These are phyloP conservation scores for Lichenothelia convexa DNA, from an alignment of 495 filamentous ascomycete genomes.

Conservation along the genomic window DNA sequence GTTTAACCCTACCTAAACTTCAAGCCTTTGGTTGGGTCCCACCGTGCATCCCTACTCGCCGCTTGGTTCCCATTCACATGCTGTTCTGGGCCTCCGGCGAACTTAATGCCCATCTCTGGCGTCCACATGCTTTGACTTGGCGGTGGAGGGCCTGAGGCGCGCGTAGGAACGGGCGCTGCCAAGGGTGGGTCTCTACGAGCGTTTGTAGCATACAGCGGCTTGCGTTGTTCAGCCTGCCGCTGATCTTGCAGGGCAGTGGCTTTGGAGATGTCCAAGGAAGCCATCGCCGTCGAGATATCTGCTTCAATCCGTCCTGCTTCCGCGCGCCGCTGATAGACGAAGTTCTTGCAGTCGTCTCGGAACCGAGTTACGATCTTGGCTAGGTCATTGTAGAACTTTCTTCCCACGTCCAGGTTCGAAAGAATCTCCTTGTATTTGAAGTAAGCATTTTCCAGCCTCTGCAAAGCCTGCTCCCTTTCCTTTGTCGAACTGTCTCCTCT, in stretches of 20 bases:
- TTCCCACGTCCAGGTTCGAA: constrained; percentile 66
- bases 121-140: constrained; percentile 13
- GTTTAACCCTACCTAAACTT: too few species aligned
- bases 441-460: constrained; percentile 81
- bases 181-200: constrained; percentile 11
- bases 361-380: constrained; percentile 65
- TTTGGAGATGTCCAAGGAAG: constrained; percentile 36
- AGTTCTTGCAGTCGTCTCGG: constrained; percentile 58
- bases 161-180: constrained; percentile 16
- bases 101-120: constrained; percentile 14
- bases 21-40: too few species aligned
- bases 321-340: constrained; percentile 58
- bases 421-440: constrained; percentile 90
- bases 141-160: constrained; percentile 11
- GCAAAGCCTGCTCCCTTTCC: constrained; percentile 71
- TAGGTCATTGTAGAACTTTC: constrained; percentile 95
- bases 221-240: constrained; percentile 13
- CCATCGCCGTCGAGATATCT: constrained; percentile 50
- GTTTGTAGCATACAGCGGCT: constrained; percentile 6
- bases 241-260: constrained; percentile 20
- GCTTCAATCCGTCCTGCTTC: constrained; percentile 66
- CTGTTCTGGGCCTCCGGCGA: too few species aligned
- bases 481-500: constrained; percentile 54
- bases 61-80: too few species aligned
- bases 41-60: too few species aligned